These are phyloP conservation scores for Hortiboletus rubellus DNA, from an alignment of 1,284 basidiomycete species.

Conservation along the genomic window DNA sequence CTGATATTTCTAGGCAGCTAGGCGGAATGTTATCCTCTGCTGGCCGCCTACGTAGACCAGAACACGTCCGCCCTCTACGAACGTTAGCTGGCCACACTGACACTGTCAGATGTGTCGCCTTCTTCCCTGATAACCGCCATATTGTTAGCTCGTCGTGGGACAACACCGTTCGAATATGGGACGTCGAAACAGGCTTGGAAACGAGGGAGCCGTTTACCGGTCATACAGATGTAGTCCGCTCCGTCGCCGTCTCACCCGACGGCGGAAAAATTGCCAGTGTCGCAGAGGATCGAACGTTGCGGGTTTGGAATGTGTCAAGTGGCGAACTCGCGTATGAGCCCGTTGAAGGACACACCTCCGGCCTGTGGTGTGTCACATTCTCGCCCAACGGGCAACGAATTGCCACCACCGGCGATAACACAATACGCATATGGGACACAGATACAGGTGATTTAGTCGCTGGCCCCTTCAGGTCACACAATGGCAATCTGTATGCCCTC, in stretches of 20 bases:
- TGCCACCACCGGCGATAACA: constrained; percentile 36
- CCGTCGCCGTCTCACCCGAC: constrained; percentile 32
- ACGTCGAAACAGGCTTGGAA: constrained; percentile 22
- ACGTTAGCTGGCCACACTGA: constrained; percentile 28
- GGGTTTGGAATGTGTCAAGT: constrained; percentile 29
- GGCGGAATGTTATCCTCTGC: constrained; percentile 25
- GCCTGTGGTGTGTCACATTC: constrained; percentile 34
- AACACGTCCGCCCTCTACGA: constrained; percentile 30
- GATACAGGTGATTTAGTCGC: constrained; percentile 28
- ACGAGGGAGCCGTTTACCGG: constrained; percentile 21
- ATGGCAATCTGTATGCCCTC: constrained; percentile 32
- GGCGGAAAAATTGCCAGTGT: constrained; percentile 29
- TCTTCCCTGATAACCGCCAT: constrained; percentile 30
- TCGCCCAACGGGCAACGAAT: constrained; percentile 34
- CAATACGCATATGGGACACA: constrained; percentile 35
- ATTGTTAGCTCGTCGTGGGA: constrained; percentile 34
- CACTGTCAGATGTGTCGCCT: constrained; percentile 32
- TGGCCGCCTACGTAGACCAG: constrained; percentile 26
- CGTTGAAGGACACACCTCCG: constrained; percentile 29
- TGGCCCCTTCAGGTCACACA: constrained; percentile 35
- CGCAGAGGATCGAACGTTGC: constrained; percentile 32
- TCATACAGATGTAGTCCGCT: constrained; percentile 34
- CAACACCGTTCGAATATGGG: constrained; percentile 32
- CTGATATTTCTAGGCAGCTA: background rate
- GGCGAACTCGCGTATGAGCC: constrained; percentile 30